A percentile compares a stretch with the other conserved stretches of the same genome.
These are phyloP conservation scores for Heimioporus sp. DNA, from an alignment of 768 basidiomycete species.

Conservation along the genomic window DNA sequence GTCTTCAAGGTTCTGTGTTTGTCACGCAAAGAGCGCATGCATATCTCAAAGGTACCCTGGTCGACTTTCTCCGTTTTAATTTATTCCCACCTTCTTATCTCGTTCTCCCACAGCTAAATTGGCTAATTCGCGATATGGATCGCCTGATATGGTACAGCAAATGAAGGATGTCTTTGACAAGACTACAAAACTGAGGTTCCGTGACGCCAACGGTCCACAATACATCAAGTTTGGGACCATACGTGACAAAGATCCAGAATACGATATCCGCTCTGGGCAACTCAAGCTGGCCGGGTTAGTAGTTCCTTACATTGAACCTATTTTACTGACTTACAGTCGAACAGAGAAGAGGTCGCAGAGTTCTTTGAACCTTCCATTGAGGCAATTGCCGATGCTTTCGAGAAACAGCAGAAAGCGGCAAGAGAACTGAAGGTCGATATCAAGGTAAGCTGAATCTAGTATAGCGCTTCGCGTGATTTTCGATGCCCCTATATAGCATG, in stretches of 20 bases:
- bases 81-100: not conserved
- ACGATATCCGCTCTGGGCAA: conserved; percentile 36
- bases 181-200: conserved; percentile 40
- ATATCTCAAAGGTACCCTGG: conserved; percentile 26
- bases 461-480: not conserved
- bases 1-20: conserved; percentile 36
- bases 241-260: conserved; percentile 32
- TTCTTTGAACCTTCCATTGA: conserved; percentile 45
- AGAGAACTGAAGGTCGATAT: conserved; percentile 24
- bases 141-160: conserved; percentile 28
- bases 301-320: not conserved
- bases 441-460: conserved; percentile 8
- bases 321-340: not conserved
- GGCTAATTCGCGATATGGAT: conserved; percentile 26
- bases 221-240: conserved; percentile 39
- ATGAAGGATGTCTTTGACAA: conserved; percentile 37
- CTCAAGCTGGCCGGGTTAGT: conserved; percentile 38
- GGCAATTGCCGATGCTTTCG: conserved; percentile 34
- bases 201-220: conserved; percentile 29
- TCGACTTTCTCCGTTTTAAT: not conserved
- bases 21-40: conserved; percentile 30
- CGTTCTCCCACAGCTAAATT: conserved; percentile 24
- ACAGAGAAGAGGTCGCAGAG: conserved; percentile 34
- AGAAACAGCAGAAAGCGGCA: conserved; percentile 21
- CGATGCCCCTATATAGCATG: conserved; percentile 16